Base-by-base conservation (phyloP, 495 filamentous ascomycete genomes). In the Monascus purpureus region DNA sequence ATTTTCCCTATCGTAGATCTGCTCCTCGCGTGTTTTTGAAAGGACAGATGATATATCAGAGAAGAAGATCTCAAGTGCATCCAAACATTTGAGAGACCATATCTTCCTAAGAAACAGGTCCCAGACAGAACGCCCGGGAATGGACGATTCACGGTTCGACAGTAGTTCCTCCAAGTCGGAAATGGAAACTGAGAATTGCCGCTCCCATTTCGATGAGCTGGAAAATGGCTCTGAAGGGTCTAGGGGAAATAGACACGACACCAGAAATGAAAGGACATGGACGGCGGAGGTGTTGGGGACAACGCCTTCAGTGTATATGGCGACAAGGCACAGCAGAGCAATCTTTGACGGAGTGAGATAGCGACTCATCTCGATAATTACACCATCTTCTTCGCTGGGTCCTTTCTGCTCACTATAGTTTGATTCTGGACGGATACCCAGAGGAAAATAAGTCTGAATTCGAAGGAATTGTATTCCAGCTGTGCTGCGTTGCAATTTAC, bases 261-360 rank as follows among this genome's bases (percentile, higher is more conserved):
- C 63, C 29, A 96, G 61, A 58, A 94, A 94, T 22, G 79, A 81
- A 9, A 97, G 67, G 9, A 96, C 68, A n/a, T 80, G 71, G n/a
- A 88, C 65, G 18, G 77, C 77, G 8, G 80, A 75, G 24, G 68
- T 57, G 32, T 72, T 80, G n/a, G 83, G 82, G 17, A 93, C 75
- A 1, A 69, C 59, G 5, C 70, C 73, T 32, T 82, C 73, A 6
- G 73, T 71, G 50, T 96, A 96, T 14, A 95, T 64, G 40, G 77
- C 70, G 31, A 85, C 68, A 25, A 97, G 68, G 33, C 75, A 72
- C 26, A 97, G 68, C 13, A 96, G 68, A 39, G 77, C 77, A 39
- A 95, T 72, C 43, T 83, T 90, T 38, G 80, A 75, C 4, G 90
- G 80, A 13, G 87, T 88, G 32, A 94, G 67, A 55, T 80, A 92